A percentile compares a stretch with the other conserved stretches of the same genome.
Conservation (phyloP, 192 early-diverging fungal species). For the Mortierella antarctica region DNA sequence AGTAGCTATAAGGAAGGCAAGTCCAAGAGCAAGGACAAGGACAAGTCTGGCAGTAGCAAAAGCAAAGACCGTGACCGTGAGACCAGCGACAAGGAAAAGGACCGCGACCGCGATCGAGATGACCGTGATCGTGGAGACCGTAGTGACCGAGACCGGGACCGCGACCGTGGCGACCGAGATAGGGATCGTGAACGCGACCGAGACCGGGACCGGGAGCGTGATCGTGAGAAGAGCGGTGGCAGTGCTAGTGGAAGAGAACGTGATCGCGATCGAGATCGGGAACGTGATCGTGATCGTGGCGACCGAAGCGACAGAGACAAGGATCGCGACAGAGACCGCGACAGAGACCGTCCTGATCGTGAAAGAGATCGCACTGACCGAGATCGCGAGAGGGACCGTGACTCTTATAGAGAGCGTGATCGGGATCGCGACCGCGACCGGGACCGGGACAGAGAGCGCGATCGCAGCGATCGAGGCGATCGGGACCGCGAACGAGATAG, state of each 20-base stretch:
- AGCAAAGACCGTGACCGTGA: constrained; percentile 16
- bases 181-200: constrained; percentile 20
- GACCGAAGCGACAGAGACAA: not conserved
- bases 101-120: constrained; percentile 9
- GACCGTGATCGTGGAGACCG: constrained; percentile 20
- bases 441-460: constrained; percentile 3
- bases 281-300: constrained; percentile 14
- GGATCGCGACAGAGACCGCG: constrained; percentile 35
- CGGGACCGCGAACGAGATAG: constrained; percentile 13
- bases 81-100: constrained; percentile 8
- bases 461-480: constrained; percentile 5
- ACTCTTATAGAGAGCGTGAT: constrained; percentile 22
- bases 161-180: not conserved
- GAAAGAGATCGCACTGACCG: constrained; percentile 22
- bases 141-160: constrained; percentile 21
- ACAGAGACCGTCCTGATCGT: constrained; percentile 10
- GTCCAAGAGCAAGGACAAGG: constrained; percentile 56
- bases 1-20: constrained; percentile 43
- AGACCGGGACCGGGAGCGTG: constrained; percentile 7
- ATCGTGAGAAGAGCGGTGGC: not conserved
- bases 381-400: constrained; percentile 16
- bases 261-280: constrained; percentile 24
- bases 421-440: constrained; percentile 26
- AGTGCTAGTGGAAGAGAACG: constrained; percentile 14
- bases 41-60: constrained; percentile 52